Conservation (phyloP, 192 early-diverging fungal species). For the Coemansia sp. region DNA sequence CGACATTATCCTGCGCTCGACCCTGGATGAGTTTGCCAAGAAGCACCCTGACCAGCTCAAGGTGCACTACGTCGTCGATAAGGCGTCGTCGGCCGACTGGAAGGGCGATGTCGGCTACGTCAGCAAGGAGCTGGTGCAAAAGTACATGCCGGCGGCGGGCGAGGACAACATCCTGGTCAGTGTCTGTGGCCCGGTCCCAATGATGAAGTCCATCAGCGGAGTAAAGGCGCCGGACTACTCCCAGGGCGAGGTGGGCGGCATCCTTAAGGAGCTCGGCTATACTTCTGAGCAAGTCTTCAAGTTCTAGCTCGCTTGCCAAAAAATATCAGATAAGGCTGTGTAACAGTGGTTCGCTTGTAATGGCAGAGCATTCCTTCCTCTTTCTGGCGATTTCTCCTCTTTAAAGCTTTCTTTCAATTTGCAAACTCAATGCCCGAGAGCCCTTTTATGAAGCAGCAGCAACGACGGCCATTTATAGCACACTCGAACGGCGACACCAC, state of each 20-base stretch:
- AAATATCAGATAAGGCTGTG: slow-evolving; percentile 11
- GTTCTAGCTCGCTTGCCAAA: slow-evolving; percentile 51
- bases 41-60: slow-evolving; percentile 63
- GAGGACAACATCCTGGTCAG: slow-evolving; percentile 58
- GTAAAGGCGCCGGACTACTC: slow-evolving; percentile 75
- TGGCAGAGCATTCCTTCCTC: neutral
- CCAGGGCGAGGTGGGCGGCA: slow-evolving; percentile 80
- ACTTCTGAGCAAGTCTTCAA: slow-evolving; percentile 75
- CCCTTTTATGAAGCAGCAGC: slow-evolving; percentile 21
- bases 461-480: slow-evolving; percentile 10
- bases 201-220: slow-evolving; percentile 73
- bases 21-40: slow-evolving; percentile 60
- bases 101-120: slow-evolving; percentile 73
- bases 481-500: neutral
- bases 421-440: slow-evolving; percentile 25
- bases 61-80: slow-evolving; percentile 66
- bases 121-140: slow-evolving; percentile 65
- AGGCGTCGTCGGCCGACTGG: slow-evolving; percentile 63
- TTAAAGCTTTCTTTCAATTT: neutral
- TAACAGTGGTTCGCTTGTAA: neutral
- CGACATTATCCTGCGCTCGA: slow-evolving; percentile 71
- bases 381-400: neutral
- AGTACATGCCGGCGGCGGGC: slow-evolving; percentile 62
- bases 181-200: slow-evolving; percentile 68
- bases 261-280: slow-evolving; percentile 80